Base-by-base conservation (phyloP, 1,284 basidiomycete genomes). In the Heliocybe sulcata region DNA sequence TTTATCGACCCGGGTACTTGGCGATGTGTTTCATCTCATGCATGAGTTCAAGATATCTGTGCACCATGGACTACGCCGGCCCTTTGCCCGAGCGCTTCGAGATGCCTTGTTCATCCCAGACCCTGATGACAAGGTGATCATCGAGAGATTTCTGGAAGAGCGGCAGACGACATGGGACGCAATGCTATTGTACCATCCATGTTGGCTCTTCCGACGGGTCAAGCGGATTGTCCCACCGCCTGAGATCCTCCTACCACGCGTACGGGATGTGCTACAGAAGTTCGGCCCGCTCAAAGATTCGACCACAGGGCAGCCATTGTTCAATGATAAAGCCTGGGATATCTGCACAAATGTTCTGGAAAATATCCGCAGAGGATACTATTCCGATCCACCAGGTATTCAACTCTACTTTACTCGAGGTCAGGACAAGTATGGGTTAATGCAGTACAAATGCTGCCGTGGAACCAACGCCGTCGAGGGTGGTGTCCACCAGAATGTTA, bases 91-190 rank as follows among this genome's bases (percentile, higher is more conserved):
- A 19, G 62, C 63, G 10, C 56, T 71, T 10, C 63, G 62, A 6
- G 66, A 71, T 63, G 67, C 68, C 4, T 60, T 70, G 2, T 68
- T 72, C 42, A 60, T 69, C 27, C 66, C 66, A 1, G 59, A 68
- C 52, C 42, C 48, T 9, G 54, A 57, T 1, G 66, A 70, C 51
- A 64, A 61, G 47, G 42, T 42, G 8, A 53, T 56, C 2, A 66
- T 71, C 31, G 52, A 35, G 33, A 35, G 9, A 9, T 35, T 35
- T 16, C 33, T 35, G 16, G 33, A 35, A 16, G 33, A 16, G 33
- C 33, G 33, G 16, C 9, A 35, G 9, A 35, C 33, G 16, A 35
- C 33, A 35, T 35, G 60, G 59, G 57, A 66, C 1, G 0, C 56
- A 1, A 45, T 70, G 8, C 51, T 63, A 0, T 45, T 35, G 19